Conservation (phyloP, 441 rosid species). For the Brassica hybrid region DNA sequence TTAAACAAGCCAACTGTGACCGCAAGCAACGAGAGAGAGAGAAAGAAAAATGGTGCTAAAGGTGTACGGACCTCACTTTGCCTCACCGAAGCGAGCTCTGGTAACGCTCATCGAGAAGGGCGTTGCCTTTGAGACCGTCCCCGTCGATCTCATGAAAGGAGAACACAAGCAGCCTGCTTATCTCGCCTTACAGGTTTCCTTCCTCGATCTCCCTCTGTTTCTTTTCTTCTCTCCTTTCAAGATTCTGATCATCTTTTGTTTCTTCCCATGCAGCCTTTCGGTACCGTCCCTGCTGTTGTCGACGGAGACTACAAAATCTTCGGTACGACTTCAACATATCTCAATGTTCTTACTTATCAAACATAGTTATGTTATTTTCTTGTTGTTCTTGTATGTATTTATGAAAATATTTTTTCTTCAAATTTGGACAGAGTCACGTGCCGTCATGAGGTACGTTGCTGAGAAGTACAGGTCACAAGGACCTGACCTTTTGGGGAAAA, state of each 20-base stretch:
- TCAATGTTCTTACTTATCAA: background rate
- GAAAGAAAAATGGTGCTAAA: conserved; percentile 60
- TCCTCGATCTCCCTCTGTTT: background rate
- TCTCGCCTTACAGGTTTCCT: conserved; percentile 51
- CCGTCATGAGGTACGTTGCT: conserved; percentile 67
- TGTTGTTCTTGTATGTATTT: background rate
- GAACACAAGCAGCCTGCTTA: conserved; percentile 56
- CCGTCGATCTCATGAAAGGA: conserved; percentile 62
- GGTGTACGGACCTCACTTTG: conserved; percentile 66
- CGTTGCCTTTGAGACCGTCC: conserved; percentile 57
- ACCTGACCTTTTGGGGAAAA: conserved; percentile 65
- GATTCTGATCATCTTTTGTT: conserved; percentile 42
- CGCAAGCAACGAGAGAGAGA: background rate
- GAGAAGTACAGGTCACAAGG: conserved; percentile 70
- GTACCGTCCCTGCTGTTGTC: conserved; percentile 58
- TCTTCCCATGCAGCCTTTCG: conserved; percentile 58
- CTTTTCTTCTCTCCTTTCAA: background rate
- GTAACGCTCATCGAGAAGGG: conserved; percentile 68
- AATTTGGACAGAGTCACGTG: conserved; percentile 63
- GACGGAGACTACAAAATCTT: conserved; percentile 64
- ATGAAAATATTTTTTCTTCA: background rate
- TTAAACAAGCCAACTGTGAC: background rate
- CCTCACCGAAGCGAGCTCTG: conserved; percentile 59
- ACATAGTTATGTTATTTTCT: background rate
- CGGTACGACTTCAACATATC: conserved; percentile 43